Conservation (phyloP, 371 early-diverging fungal species). For the Mortierella polycephala region DNA sequence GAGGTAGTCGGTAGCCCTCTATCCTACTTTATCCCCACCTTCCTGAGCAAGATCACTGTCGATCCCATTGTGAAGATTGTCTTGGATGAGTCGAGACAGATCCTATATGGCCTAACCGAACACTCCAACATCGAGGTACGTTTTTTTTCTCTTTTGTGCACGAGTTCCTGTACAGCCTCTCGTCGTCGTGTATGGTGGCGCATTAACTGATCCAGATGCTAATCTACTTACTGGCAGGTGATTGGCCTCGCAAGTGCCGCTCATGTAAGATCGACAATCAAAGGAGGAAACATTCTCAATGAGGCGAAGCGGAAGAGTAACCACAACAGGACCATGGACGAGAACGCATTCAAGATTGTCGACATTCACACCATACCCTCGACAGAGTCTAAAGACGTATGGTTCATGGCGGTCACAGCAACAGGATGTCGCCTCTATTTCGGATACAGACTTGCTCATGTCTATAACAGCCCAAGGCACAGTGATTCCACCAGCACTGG, state of each 20-base stretch:
- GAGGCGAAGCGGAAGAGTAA: slow-evolving; percentile 51
- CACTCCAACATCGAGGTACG: slow-evolving; percentile 76
- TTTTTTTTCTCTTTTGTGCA: background rate
- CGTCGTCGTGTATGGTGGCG: background rate
- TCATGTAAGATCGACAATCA: slow-evolving; percentile 22
- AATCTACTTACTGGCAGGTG: slow-evolving; percentile 11
- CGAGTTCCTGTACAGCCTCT: background rate
- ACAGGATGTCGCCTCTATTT: slow-evolving; percentile 83
- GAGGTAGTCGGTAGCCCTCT: slow-evolving; percentile 52
- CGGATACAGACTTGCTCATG: slow-evolving; percentile 56
- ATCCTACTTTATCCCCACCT: slow-evolving; percentile 61
- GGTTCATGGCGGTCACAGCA: slow-evolving; percentile 27
- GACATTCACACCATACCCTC: slow-evolving; percentile 42
- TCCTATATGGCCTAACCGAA: slow-evolving; percentile 76
- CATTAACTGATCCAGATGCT: background rate
- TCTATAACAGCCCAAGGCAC: slow-evolving; percentile 33
- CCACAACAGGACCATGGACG: slow-evolving; percentile 46
- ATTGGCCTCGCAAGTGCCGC: slow-evolving; percentile 22
- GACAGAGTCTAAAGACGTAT: slow-evolving; percentile 43
- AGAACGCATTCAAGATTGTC: slow-evolving; percentile 38
- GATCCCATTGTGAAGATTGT: slow-evolving; percentile 65
- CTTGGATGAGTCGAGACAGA: slow-evolving; percentile 75
- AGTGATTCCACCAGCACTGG: slow-evolving; percentile 56
- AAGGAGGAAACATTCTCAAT: slow-evolving; percentile 25
- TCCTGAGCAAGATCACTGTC: slow-evolving; percentile 49